These are phyloP conservation scores for Taphrina confusa DNA, from an alignment of 1,139 yeast genomes.

Conservation along the genomic window DNA sequence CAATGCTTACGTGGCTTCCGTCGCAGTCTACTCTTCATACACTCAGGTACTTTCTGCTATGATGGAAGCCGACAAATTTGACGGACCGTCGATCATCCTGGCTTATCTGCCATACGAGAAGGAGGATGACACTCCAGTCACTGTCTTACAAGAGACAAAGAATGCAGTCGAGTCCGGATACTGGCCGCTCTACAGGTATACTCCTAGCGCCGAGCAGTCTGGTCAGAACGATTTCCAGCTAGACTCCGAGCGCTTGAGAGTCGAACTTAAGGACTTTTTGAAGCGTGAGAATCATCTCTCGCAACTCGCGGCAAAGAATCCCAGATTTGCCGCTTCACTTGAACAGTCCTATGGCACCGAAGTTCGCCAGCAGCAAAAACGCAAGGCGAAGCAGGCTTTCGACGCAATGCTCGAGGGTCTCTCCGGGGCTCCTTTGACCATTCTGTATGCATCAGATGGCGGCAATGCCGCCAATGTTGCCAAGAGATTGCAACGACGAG, in stretches of 20 bases:
- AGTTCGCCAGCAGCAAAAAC: conserved; percentile 61
- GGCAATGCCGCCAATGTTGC: conserved; percentile 93
- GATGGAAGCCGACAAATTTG: conserved; percentile 79
- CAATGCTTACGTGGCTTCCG: conserved; percentile 87
- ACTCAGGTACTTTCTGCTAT: conserved; percentile 89
- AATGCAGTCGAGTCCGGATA: conserved; percentile 87
- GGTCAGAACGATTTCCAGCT: conserved; percentile 61
- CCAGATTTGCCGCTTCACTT: conserved; percentile 75
- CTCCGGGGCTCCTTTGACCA: conserved; percentile 88
- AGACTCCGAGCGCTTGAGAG: conserved; percentile 79
- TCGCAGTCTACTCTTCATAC: conserved; percentile 89
- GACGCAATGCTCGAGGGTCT: conserved; percentile 76
- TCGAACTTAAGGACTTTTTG: conserved; percentile 73
- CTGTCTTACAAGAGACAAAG: conserved; percentile 82
- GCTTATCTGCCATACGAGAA: conserved; percentile 80
- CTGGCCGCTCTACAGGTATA: conserved; percentile 91
- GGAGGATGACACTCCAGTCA: conserved; percentile 69
- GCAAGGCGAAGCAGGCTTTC: conserved; percentile 75
- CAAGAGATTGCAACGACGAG: conserved; percentile 57
- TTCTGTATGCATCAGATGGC: conserved; percentile 91
- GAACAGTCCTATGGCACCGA: conserved; percentile 63
- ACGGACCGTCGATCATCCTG: conserved; percentile 87
- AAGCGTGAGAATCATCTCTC: conserved; percentile 89
- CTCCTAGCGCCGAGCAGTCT: conserved; percentile 58
- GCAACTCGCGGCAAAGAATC: conserved; percentile 67